A percentile compares a stretch with the other conserved stretches of the same genome.
These are phyloP conservation scores for Claviceps monticola DNA, from an alignment of 2,329 filamentous ascomycete genomes.

Conservation along the genomic window DNA sequence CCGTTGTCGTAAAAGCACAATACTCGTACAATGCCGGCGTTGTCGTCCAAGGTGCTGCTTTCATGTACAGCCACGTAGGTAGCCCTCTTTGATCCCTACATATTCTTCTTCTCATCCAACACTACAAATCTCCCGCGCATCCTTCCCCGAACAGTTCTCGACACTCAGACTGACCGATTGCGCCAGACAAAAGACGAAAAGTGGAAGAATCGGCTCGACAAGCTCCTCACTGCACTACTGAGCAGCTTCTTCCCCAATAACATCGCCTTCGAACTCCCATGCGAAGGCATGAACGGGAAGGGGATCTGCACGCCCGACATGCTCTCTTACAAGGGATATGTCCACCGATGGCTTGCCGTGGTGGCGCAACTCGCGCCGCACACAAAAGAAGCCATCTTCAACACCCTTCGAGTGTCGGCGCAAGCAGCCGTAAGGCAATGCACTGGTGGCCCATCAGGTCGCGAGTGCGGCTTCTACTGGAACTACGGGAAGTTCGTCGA, in stretches of 20 bases:
- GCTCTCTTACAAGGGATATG: slow-evolving; percentile 15
- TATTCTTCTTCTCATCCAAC: background rate
- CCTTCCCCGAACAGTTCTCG: background rate
- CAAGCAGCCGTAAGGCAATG: slow-evolving; percentile 38
- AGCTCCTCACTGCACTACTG: slow-evolving; percentile 36
- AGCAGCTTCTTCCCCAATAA: slow-evolving; percentile 39
- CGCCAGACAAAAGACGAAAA: slow-evolving; percentile 18
- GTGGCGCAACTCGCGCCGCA: slow-evolving; percentile 39
- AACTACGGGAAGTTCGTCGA: slow-evolving; percentile 23
- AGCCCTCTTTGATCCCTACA: too few relatives aligned
- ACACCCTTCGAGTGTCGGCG: slow-evolving; percentile 36
- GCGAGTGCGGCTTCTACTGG: slow-evolving; percentile 41
- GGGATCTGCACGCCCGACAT: slow-evolving; percentile 50
- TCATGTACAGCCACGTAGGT: slow-evolving; percentile 51
- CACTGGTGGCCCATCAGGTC: slow-evolving; percentile 24
- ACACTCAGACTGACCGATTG: slow-evolving; percentile 16
- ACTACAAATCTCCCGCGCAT: background rate
- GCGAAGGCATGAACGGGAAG: slow-evolving; percentile 33
- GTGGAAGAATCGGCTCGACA: slow-evolving; percentile 26
- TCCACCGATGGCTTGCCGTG: slow-evolving; percentile 40
- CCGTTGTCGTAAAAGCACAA: slow-evolving; percentile 43
- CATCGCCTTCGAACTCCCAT: slow-evolving; percentile 52
- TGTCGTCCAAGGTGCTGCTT: slow-evolving; percentile 47
- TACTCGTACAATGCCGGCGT: slow-evolving; percentile 55
- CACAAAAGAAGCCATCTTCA: slow-evolving; percentile 31